Evolutionary conservation across 495 filamentous ascomycete species (phyloP), one percentile per base, ranked within the genome.

Genomic region (Podospora pseudocomata): DNA sequence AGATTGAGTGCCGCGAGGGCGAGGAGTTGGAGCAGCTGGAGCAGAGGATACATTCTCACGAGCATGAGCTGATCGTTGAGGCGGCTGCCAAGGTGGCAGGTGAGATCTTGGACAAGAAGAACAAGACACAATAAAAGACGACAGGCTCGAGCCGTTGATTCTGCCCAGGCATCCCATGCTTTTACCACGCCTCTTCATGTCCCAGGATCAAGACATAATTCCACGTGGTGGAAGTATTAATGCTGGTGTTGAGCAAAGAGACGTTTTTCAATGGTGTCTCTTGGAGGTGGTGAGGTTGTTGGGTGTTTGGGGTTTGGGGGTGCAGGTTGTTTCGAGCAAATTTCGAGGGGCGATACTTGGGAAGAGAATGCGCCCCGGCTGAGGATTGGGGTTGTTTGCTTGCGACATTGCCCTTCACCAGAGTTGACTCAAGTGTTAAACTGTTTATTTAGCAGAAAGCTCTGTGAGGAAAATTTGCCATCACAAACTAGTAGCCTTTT

Each of bases 41-140:
- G 81, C 77, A 84, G 70, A 86, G 89, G 72, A 91, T 93, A 61
- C 92, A 93, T 74, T 80, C 77, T 7, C 81, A 85, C 55, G 91
- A 93, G 80, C 91, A 91, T 80, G 83, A 82, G 34, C 79, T 88
- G 61, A 90, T 93, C 54, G 85, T 92, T 60, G 85, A 89, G 72
- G 91, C 88, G 0, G 85, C 91, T 30, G 82, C 83, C 49, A 79
- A 79, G 26, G 72, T 90, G 71, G 86, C 85, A 26, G 78, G 70
- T 27, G 76, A 82, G 69, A 78, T 82, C 9, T 5, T 70, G 4
- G 68, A 69, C 39, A 65, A 66, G 13, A 75, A 71, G 67, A 49
- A 57, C 39, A 72, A 68, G 55, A 55, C 69, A 59, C 71, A 77
- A 69, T 78, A 67, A 56, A 65, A 57, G 16, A 49, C 6, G 6